Percentiles rank a stretch among this genome's conserved stretches.
Conservation (phyloP, 495 filamentous ascomycete species). For the Penicillium canescens region DNA sequence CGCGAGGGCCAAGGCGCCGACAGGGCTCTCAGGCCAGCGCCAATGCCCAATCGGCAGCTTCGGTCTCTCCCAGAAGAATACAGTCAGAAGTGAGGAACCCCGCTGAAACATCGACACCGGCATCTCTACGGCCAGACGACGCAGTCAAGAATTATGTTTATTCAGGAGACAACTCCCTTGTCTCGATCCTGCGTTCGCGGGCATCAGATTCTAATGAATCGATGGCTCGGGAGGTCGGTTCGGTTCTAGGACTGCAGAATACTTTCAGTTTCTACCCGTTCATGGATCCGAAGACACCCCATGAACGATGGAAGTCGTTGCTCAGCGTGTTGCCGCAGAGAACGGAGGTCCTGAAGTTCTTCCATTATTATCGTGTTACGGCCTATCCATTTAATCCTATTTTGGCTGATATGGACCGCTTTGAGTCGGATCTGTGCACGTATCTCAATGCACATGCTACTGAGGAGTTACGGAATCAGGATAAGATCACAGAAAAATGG, state of each 20-base stretch:
- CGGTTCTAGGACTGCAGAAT: constrained; percentile 71
- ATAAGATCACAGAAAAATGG: constrained; percentile 30
- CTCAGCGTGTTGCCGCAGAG: constrained; percentile 30
- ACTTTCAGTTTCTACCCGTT: constrained; percentile 72
- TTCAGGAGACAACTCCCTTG: constrained; percentile 40
- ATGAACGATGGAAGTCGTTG: constrained; percentile 31
- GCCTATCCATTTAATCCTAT: constrained; percentile 55
- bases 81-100: neutral
- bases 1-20: neutral
- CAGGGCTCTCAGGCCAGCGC: neutral
- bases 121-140: constrained; percentile 11
- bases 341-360: constrained; percentile 42
- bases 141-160: constrained; percentile 41
- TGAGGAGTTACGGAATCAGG: constrained; percentile 21
- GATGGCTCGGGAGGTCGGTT: constrained; percentile 31
- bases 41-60: neutral
- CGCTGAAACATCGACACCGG: neutral
- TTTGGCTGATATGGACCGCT: constrained; percentile 44
- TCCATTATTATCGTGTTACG: constrained; percentile 48
- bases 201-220: constrained; percentile 59
- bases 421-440: constrained; percentile 46
- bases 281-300: constrained; percentile 30
- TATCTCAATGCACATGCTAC: constrained; percentile 44
- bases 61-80: neutral
- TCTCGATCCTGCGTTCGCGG: constrained; percentile 32